These are phyloP conservation scores for Galeopsis tetrahit DNA, from an alignment of 257 asterid species.

Conservation along the genomic window DNA sequence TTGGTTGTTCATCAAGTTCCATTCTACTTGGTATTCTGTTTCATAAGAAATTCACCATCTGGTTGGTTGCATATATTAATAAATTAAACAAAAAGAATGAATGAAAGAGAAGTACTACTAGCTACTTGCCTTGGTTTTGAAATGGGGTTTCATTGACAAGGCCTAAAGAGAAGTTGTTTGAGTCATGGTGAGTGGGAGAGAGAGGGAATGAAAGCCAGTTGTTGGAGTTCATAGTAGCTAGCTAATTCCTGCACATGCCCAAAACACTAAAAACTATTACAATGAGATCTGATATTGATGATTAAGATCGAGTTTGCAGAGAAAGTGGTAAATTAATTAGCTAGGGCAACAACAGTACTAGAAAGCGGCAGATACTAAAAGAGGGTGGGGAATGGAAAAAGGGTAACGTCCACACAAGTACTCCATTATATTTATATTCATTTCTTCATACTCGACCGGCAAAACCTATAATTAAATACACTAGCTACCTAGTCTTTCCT, in stretches of 20 bases:
- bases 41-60: too few relatives aligned
- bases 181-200: constrained; percentile 68
- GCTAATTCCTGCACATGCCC: constrained; percentile 44
- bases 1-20: constrained; percentile 62
- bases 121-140: constrained; percentile 71
- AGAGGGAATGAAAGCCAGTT: constrained; percentile 91
- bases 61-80: too few relatives aligned
- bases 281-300: constrained; percentile 25
- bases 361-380: background rate
- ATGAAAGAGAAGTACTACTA: background rate
- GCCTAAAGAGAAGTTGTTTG: constrained; percentile 75
- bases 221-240: constrained; percentile 59
- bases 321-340: constrained; percentile 7
- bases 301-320: too few relatives aligned
- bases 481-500: too few relatives aligned
- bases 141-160: constrained; percentile 68
- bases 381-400: too few relatives aligned
- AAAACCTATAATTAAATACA: too few relatives aligned
- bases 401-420: too few relatives aligned
- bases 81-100: background rate
- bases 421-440: too few relatives aligned
- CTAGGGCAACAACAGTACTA: background rate
- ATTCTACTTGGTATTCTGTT: constrained; percentile 46
- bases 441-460: too few relatives aligned
- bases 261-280: constrained; percentile 18